Evolutionary conservation across 441 rosid species (phyloP).

Genomic region (Hura crepitans): DNA sequence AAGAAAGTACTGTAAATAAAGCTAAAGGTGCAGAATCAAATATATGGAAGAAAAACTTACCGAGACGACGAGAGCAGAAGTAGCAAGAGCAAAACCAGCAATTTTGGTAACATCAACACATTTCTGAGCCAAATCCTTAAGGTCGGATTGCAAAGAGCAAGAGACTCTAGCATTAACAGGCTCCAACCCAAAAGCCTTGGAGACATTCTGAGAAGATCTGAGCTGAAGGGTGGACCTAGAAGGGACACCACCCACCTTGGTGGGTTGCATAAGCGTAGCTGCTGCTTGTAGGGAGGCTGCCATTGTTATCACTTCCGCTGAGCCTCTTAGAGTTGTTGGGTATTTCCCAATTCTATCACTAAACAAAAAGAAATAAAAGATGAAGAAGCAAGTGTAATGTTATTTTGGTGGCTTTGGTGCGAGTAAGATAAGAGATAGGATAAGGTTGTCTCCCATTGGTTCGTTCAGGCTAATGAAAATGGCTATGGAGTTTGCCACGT

Average conservation of each 20-base stretch:
- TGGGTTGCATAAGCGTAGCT: constrained; percentile 69
- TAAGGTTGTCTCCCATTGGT: constrained; percentile 51
- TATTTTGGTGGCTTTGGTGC: constrained; percentile 32
- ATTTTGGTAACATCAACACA: constrained; percentile 63
- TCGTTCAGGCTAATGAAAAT: constrained; percentile 24
- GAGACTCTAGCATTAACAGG: constrained; percentile 43
- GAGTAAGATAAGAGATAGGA: constrained; percentile 51
- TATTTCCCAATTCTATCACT: neutral
- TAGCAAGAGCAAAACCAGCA: constrained; percentile 80
- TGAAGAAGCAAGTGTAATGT: constrained; percentile 4
- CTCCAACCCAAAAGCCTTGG: constrained; percentile 59
- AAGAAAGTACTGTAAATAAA: too few species aligned
- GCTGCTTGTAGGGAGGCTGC: constrained; percentile 83
- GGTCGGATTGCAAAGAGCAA: constrained; percentile 63
- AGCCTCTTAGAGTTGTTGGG: neutral
- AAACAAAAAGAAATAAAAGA: constrained; percentile 1
- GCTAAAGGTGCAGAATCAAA: neutral
- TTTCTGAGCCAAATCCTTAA: constrained; percentile 61
- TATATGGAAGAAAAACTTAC: constrained; percentile 32
- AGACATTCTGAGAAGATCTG: constrained; percentile 43
- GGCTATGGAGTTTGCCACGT: constrained; percentile 34
- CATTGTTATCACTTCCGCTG: constrained; percentile 30
- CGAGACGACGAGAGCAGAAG: constrained; percentile 87
- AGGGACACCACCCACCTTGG: constrained; percentile 45
- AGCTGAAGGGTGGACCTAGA: constrained; percentile 38